Base-by-base conservation (phyloP, 495 filamentous ascomycete genomes). In the Saxophila tyrrhenica region DNA sequence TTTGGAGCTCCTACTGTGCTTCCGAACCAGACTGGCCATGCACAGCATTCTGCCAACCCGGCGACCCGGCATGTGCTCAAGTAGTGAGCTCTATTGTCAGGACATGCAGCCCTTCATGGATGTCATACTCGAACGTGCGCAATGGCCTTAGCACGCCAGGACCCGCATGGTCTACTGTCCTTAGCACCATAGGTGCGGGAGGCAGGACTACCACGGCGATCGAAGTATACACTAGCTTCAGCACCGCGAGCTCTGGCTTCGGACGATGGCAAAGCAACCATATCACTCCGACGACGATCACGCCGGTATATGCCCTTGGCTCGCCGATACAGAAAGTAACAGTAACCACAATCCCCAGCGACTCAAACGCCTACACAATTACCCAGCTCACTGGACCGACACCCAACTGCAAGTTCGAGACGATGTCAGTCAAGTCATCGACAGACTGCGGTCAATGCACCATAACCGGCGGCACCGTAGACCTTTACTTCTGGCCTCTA, bases 251-350 rank as follows among this genome's bases (percentile, higher is more conserved):
- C 15, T 44, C 41, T 3, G 41, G 41, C 41, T 44, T 35, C 13
- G 29, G 29, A 13, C 29, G 29, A 35, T 35, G 29, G 29, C 41
- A 44, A 17, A 17, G 16, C 41, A 44, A 17, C 41, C 41, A 44
- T 44, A 17, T 44, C 19, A n/a, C 19, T 44, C 41, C 41, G 7
- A 55, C 35, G 1, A 56, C 53, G 3, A 50, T 50, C 15, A 50
- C 38, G 7, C 53, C 53, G 2, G 53, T 56, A 22, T 56, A 56
- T 43, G 53, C 53, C 1, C 23, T 56, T n/a, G 53, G 53, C 29
- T 35, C 29, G 29, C 29, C 29, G 21, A 41, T 13, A 9, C 46
- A 45, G 19, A 10, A 20, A 25, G 19, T 39, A 16, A 42, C 24
- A 2, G 47, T 20, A 11, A 35, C 25, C 1, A 42, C 24, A 11